These are phyloP conservation scores for Coniochaeta sp. DNA, from an alignment of 2,329 filamentous ascomycete species.

Conservation along the genomic window DNA sequence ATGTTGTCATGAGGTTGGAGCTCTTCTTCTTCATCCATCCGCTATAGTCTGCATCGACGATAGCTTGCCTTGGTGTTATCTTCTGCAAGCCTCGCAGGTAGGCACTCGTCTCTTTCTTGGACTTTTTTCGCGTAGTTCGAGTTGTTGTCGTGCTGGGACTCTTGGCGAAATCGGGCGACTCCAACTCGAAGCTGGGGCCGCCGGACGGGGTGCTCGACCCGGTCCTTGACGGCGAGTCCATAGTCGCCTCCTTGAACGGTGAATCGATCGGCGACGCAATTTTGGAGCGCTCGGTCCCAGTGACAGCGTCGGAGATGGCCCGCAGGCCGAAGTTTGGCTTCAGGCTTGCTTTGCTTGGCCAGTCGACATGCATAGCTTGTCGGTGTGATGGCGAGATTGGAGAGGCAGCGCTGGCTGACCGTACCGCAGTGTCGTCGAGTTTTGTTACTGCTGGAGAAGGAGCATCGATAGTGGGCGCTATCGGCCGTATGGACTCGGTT, in stretches of 20 bases:
- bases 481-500: slow-evolving; percentile 44
- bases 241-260: slow-evolving; percentile 41
- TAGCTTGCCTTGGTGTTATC: slow-evolving; percentile 74
- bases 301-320: slow-evolving; percentile 73
- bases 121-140: slow-evolving; percentile 54
- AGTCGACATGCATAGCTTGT: slow-evolving; percentile 43
- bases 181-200: slow-evolving; percentile 68
- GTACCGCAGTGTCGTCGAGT: slow-evolving; percentile 34
- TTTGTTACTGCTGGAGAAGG: slow-evolving; percentile 53
- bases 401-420: slow-evolving; percentile 25
- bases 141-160: slow-evolving; percentile 42
- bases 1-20: slow-evolving; percentile 90
- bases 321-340: slow-evolving; percentile 62
- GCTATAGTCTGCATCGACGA: slow-evolving; percentile 81
- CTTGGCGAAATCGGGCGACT: slow-evolving; percentile 61
- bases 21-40: slow-evolving; percentile 99
- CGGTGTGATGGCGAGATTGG: slow-evolving; percentile 36
- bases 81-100: slow-evolving; percentile 83
- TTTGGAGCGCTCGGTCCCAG: slow-evolving; percentile 45
- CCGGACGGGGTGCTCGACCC: slow-evolving; percentile 65
- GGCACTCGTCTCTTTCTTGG: slow-evolving; percentile 91
- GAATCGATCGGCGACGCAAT: slow-evolving; percentile 42
- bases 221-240: slow-evolving; percentile 64
- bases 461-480: slow-evolving; percentile 44
- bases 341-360: slow-evolving; percentile 49